phyloP scores from a whole-genome alignment of 176 grass and related monocot genomes.

The Eragrostis nindensis region DNA sequence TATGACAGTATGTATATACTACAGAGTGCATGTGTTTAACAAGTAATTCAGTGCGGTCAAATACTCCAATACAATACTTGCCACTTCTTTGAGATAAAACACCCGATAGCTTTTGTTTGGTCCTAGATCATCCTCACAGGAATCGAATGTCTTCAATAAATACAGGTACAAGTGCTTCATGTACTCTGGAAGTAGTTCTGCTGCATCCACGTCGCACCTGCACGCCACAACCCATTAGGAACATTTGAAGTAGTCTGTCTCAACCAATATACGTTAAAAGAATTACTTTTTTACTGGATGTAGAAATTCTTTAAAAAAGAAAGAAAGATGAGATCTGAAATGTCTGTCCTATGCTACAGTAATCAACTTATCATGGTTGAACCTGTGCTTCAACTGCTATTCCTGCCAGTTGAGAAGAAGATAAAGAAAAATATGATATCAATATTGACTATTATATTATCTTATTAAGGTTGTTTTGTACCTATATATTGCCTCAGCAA shows the following conservation, averaged over 20 bases:
- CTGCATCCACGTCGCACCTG: background rate
- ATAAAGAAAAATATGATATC: too few relatives aligned
- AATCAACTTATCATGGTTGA: too few relatives aligned
- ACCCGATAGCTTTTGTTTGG: background rate
- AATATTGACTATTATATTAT: background rate
- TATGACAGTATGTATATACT: too few relatives aligned
- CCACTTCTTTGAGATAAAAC: slow-evolving; percentile 38
- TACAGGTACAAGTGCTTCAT: slow-evolving; percentile 25
- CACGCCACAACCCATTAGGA: background rate
- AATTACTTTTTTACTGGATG: background rate
- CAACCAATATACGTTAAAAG: too few relatives aligned
- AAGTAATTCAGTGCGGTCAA: background rate
- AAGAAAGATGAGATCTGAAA: too few relatives aligned
- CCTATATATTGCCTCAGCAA: slow-evolving; percentile 35
- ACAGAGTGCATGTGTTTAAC: too few relatives aligned
- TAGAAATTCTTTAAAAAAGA: too few relatives aligned
- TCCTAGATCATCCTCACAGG: slow-evolving; percentile 5
- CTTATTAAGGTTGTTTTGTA: background rate
- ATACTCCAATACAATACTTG: background rate
- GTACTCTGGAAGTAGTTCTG: slow-evolving; percentile 30
- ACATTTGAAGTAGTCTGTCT: too few relatives aligned
- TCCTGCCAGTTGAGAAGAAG: too few relatives aligned
- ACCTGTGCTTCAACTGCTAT: too few relatives aligned
- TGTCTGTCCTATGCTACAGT: too few relatives aligned
- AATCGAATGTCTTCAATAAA: slow-evolving; percentile 31